Evolutionary conservation across 768 basidiomycete genomes (phyloP), one percentile per base, ranked within the genome.

Genomic region (Dictyophora rubrovolvata): DNA sequence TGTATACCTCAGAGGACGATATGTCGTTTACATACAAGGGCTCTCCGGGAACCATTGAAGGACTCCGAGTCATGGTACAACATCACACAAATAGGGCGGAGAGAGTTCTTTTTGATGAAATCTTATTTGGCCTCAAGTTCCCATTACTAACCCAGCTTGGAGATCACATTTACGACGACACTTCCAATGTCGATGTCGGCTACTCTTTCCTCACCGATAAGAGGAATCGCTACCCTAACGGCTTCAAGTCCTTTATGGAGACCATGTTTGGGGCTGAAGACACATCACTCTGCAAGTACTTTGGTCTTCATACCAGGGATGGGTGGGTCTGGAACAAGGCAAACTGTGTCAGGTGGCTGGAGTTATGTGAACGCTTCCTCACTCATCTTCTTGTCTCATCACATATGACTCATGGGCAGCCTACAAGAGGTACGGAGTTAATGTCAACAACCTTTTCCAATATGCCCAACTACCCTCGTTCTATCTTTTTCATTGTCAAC

Each of bases 321-420:
- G 21, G 21, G 21, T n/a, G n/a, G n/a, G 21, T 48, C 9, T 48
- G 48, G 48, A 48, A 48, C 48, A 21, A n/a, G n/a, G 48, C 9
- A 2, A 48, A 48, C n/a, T 48, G 48, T 48, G 3, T n/a, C 21
- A 48, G 9, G 48, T 48, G 48, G 48, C 33, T 54, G 11, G 53
- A 54, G 16, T 6, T 3, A 1, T 28, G 53, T 7, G 8, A 54
- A 54, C 16, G 23, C 23, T 54, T 54, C 53, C 21, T 54, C n/a
- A 5, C 5, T 28, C 11, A 12, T 8, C 42, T 20, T 34, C 18
- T 35, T 3, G 10, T 16, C 5, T 6, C 53, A n/a, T 54, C 18
- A n/a, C 53, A 54, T 22, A 54, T 54, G 53, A 35, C 53, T 5
- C 53, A 54, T 18, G 53, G 53, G 2, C 53, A 54, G 21, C 53